Evolutionary conservation across 768 basidiomycete genomes (phyloP), one percentile per base, ranked within the genome.

Genomic region (Hirschioporus abietinus): DNA sequence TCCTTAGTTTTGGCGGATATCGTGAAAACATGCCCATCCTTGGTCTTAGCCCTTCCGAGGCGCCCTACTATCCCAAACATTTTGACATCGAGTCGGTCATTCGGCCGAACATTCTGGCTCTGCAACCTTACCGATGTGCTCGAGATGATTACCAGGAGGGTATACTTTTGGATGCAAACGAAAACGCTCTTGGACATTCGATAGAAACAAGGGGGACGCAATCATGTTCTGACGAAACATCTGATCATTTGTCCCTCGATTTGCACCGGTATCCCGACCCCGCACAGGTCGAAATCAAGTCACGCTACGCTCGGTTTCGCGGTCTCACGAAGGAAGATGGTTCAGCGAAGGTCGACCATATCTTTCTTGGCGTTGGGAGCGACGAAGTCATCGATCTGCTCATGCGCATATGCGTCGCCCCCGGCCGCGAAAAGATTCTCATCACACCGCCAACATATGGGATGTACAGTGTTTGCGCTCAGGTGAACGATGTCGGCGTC

Each of bases 381-480:
- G 97, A 99, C 77, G 97, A 99, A 72, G 89, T 95, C 58, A 95
- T 99, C 70, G 97, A 99, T 74, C 80, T 99, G 65, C 81, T 99
- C 62, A 95, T 96, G 80, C 87, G 97, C 20, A 87, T 99, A 35
- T 89, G 92, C 69, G 95, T 96, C 70, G 78, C 78, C 1, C 97
- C 97, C 0, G 83, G 78, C 0, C 82, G 78, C 65, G 96, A 99
- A 71, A 91, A 89, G 74, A 90, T 97, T 35, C 76, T 99, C 73
- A 90, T 86, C 36, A 93, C 92, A 0, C 96, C 96, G 0, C 97
- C 97, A 5, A 98, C 97, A 15, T 99, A 99, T 74, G 97, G 96
- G 20, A 99, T 99, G 96, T 98, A 99, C 78, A 76, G 84, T 15
- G 96, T 99, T 0, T 95, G 91, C 67, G 97, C 96, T 10, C 91